Base-by-base conservation (phyloP, 345 rosid species). In the Clausena lansium region DNA sequence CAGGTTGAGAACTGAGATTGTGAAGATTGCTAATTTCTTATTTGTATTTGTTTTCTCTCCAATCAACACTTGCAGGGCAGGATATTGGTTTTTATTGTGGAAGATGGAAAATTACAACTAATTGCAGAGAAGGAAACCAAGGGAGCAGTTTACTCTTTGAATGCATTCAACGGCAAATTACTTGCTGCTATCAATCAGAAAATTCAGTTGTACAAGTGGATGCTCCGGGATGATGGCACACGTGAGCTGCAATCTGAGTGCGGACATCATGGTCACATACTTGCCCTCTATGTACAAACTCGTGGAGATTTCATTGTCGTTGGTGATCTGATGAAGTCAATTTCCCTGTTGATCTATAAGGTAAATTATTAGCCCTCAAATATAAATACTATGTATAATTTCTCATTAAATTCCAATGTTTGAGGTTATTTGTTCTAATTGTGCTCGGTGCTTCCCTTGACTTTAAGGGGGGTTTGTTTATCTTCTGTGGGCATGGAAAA, bases 301-400 rank as follows among this genome's bases (percentile, higher is more conserved):
- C 99, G 94, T 63, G 99, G 98, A 70, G 97, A 96, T 87, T 96
- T 96, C 77, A 96, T 96, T 68, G 91, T 91, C 28, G 97, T 94
- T 59, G 97, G 99, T 76, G 99, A 96, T 81, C 84, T 94, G 87
- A 91, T 94, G 97, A 92, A 94, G 84, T 96, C 98, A 20, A 91
- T 96, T 79, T 89, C 98, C 71, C 76, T 96, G 84, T 83, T 96
- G 77, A 92, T 96, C 74, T 96, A 96, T 90, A 94, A 96, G 91
- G 97, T 84, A 83, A 84, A 75, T 77, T 39, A 19, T 77, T 75
- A 68, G 2, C 22, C 19, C 30, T 62, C 59, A 5, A 11, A 15
- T 71, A 7, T n/a, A 24, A 33, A 55, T 59, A 17, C 50, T 27
- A 6, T 27, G 6, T 9, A 61, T 20, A 74, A 10, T 61, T 20